Conservation (phyloP, 805 yeast genomes). For the Priceomyces fermenticarens region DNA sequence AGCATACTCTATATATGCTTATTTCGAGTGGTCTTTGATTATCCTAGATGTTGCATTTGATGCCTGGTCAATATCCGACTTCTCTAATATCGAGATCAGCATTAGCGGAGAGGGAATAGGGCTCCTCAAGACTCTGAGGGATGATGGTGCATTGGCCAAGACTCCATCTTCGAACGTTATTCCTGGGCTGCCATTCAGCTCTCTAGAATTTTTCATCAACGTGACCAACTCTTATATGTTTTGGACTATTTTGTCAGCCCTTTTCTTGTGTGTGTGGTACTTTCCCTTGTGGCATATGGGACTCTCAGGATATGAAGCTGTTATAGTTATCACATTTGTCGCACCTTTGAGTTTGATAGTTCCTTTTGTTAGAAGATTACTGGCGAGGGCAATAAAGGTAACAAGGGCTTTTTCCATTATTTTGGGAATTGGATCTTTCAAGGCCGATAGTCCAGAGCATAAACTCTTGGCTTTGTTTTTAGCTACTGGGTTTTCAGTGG, state of each 20-base stretch:
- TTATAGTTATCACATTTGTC: constrained; percentile 48
- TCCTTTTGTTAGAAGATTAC: constrained; percentile 33
- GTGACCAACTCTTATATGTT: constrained; percentile 68
- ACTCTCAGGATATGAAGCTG: constrained; percentile 88
- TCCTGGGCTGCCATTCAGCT: constrained; percentile 29
- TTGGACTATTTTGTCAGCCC: constrained; percentile 81
- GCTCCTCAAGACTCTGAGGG: constrained; percentile 4
- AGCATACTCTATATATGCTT: constrained; percentile 94
- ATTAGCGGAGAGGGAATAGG: constrained; percentile 25
- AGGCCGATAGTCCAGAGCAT: constrained; percentile 62
- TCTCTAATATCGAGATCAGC: constrained; percentile 55
- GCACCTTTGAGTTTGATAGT: constrained; percentile 58
- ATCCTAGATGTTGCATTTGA: constrained; percentile 83
- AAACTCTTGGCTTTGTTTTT: constrained; percentile 64
- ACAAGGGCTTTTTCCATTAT: constrained; percentile 54
- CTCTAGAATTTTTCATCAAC: constrained; percentile 40
- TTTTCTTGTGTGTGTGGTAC: constrained; percentile 89
- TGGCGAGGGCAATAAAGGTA: constrained; percentile 47
- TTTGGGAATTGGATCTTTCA: constrained; percentile 74
- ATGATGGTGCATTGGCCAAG: constrained; percentile 11
- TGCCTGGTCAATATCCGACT: constrained; percentile 71
- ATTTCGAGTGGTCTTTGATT: constrained; percentile 90
- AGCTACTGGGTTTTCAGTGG: constrained; percentile 62
- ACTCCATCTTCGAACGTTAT: constrained; percentile 2
- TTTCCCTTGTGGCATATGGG: constrained; percentile 99